Base-by-base conservation (phyloP, 2,329 filamentous ascomycete genomes). In the Fusarium nematophilum region DNA sequence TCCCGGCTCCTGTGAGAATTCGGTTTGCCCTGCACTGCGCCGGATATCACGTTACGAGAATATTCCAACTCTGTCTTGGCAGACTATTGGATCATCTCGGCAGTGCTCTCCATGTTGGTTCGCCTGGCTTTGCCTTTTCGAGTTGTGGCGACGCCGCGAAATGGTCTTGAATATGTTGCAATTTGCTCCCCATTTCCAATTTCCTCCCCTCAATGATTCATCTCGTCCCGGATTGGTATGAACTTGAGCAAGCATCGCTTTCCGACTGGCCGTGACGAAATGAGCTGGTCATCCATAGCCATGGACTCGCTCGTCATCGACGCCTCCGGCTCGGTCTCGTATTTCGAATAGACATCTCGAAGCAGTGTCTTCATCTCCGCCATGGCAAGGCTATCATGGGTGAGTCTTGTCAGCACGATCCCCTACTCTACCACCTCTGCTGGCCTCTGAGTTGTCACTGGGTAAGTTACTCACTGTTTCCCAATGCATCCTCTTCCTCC, bases 301-400 rank as follows among this genome's bases (percentile, higher is more conserved):
- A 90, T 90, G 18, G 79, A 80, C 25, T 79, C 80, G 6, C 73
- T 74, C 62, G 79, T 83, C 80, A 85, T 87, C 11, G 76, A 77
- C 8, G 69, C 54, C 26, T 88, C 85, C 0, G 84, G 80, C 7
- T 81, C 72, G 0, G 88, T 90, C 21, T 72, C 77, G 53, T 83
- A 90, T 11, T 72, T 74, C 3, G 81, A 82, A 70, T 90, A 91
- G 2, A 90, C 79, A 46, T 85, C 84, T n/a, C 79, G 78, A 9
- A 90, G 76, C 17, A 90, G 69, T 1, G 80, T 81, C 73, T 88
- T 90, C 87, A 91, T 90, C 72, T 90, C 88, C 13, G 83, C 82
- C 44, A 88, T 76, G 1, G 88, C 88, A 51, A 90, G 79, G 62
- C 75, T 77, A 53, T 8, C 31, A 17, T 14, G 29, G 13, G 31